Conservation (phyloP, 1,284 basidiomycete species). For the Lentinula novae-zelandiae region DNA sequence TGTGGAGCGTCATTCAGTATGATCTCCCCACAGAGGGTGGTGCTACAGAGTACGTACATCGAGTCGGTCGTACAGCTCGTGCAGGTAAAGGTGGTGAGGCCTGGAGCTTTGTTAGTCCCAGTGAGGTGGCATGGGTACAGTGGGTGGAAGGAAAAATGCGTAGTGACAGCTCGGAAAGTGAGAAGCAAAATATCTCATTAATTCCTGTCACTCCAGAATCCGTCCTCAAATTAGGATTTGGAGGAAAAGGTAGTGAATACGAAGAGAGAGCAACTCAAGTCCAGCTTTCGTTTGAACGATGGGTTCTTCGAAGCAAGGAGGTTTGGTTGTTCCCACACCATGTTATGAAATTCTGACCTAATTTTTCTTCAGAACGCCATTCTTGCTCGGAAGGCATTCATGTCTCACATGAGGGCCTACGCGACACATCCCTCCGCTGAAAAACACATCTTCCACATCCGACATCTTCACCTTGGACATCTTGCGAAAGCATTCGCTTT, state of each 20-base stretch:
- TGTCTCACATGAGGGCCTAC: slow-evolving; percentile 94
- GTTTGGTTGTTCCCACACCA: slow-evolving; percentile 40
- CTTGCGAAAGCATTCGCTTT: slow-evolving; percentile 95
- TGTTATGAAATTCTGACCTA: background rate
- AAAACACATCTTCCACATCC: slow-evolving; percentile 94
- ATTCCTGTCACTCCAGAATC: slow-evolving; percentile 64
- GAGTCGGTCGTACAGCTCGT: slow-evolving; percentile 95
- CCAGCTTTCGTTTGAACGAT: slow-evolving; percentile 92
- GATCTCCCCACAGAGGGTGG: slow-evolving; percentile 98
- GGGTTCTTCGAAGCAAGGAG: slow-evolving; percentile 77
- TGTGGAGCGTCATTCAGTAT: slow-evolving; percentile 92
- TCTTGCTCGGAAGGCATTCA: slow-evolving; percentile 83
- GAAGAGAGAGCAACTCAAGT: slow-evolving; percentile 94
- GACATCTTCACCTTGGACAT: slow-evolving; percentile 92
- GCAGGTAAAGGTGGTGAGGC: slow-evolving; percentile 92
- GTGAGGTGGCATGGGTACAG: slow-evolving; percentile 84
- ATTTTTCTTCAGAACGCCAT: slow-evolving; percentile 56
- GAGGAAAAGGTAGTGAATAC: slow-evolving; percentile 76
- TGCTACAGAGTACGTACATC: slow-evolving; percentile 94
- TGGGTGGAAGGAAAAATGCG: slow-evolving; percentile 85
- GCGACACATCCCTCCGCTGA: slow-evolving; percentile 95
- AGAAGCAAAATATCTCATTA: slow-evolving; percentile 46
- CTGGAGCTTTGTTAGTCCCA: slow-evolving; percentile 89
- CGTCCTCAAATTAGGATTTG: slow-evolving; percentile 80
- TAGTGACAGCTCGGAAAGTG: slow-evolving; percentile 32